phyloP scores from a whole-genome alignment of 2,329 filamentous ascomycete species.

The Arachnopeziza araneosa region DNA sequence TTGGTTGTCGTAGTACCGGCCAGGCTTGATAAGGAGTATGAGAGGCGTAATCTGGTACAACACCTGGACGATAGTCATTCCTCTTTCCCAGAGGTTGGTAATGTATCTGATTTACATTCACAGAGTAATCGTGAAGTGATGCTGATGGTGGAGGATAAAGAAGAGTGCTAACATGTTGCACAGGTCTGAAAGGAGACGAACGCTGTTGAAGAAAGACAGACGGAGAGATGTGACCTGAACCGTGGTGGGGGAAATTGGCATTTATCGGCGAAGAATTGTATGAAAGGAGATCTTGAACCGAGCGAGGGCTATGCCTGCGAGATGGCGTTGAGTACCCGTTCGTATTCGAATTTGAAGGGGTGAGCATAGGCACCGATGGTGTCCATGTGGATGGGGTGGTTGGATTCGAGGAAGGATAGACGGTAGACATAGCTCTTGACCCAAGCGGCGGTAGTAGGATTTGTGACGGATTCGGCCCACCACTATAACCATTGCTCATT shows the following conservation, averaged over 20 bases:
- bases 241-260: slow-evolving; percentile 38
- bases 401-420: slow-evolving; percentile 46
- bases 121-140: slow-evolving; percentile 69
- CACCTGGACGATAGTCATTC: slow-evolving; percentile 61
- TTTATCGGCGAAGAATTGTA: slow-evolving; percentile 33
- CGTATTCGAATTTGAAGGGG: slow-evolving; percentile 23
- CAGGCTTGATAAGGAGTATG: slow-evolving; percentile 21
- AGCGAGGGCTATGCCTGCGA: slow-evolving; percentile 30
- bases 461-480: slow-evolving; percentile 17
- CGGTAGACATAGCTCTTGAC: slow-evolving; percentile 65
- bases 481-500: slow-evolving; percentile 19
- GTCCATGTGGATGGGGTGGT: slow-evolving; percentile 44
- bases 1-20: slow-evolving; percentile 30
- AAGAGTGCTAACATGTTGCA: slow-evolving; percentile 85
- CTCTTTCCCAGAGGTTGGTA: slow-evolving; percentile 72
- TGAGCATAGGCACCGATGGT: slow-evolving; percentile 31
- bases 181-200: slow-evolving; percentile 86
- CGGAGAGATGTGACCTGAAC: slow-evolving; percentile 59
- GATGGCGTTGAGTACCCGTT: slow-evolving; percentile 31
- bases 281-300: slow-evolving; percentile 29
- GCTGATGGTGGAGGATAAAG: slow-evolving; percentile 79
- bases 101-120: slow-evolving; percentile 66
- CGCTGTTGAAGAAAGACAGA: slow-evolving; percentile 83
- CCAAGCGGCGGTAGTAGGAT: slow-evolving; percentile 18
- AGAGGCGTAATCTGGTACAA: slow-evolving; percentile 55